phyloP scores from a whole-genome alignment of 345 rosid species.

The Citrus medica region DNA sequence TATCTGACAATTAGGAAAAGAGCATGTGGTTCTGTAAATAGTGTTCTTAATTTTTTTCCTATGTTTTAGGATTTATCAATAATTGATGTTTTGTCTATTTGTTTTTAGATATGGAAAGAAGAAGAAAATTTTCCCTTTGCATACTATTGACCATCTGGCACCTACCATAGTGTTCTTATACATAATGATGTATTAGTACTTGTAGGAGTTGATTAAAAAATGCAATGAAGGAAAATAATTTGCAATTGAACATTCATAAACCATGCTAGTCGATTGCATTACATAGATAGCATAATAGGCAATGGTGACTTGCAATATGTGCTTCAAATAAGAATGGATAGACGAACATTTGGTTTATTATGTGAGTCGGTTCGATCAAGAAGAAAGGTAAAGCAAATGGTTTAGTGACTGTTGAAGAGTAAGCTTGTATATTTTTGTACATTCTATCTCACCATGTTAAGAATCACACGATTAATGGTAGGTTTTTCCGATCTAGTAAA shows the following conservation, averaged over 20 bases:
- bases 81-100: not conserved
- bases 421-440: not conserved
- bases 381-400: not conserved
- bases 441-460: not conserved
- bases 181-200: not conserved
- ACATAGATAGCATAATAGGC: not conserved
- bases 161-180: not conserved
- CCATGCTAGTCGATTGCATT: not conserved
- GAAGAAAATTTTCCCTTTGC: not conserved
- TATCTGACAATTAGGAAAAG: too few relatives aligned
- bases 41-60: too few relatives aligned
- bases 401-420: not conserved
- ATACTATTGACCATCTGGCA: not conserved
- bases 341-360: not conserved
- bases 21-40: too few relatives aligned
- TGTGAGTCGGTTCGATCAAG: not conserved
- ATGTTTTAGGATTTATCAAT: too few relatives aligned
- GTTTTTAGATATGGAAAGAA: not conserved
- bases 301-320: not conserved
- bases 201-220: not conserved
- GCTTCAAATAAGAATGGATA: not conserved
- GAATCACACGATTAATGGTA: not conserved
- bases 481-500: too few relatives aligned
- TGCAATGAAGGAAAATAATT: not conserved
- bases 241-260: not conserved